Evolutionary conservation across 2,329 filamentous ascomycete genomes (phyloP).

Genomic region (Colletotrichum tropicicola): DNA sequence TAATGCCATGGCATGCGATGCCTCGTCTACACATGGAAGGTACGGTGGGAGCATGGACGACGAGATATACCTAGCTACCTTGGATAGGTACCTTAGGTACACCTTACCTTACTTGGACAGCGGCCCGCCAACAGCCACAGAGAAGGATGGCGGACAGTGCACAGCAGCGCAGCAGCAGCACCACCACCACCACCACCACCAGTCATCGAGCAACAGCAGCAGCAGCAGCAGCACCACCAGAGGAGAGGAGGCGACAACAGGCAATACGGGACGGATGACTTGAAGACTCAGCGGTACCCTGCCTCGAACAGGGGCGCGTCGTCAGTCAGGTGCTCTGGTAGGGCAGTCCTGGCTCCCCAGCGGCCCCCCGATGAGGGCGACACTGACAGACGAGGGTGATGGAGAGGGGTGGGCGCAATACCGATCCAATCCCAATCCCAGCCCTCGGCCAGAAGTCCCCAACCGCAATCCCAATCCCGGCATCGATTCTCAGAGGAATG

Average conservation of each 20-base stretch:
- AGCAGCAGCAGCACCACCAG: background rate
- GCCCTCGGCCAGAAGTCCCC: background rate
- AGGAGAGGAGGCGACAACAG: background rate
- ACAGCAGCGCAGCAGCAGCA: no score
- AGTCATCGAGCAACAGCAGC: background rate
- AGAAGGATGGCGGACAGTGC: no score
- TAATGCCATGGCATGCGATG: background rate
- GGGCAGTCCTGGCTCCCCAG: background rate
- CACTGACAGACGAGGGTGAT: background rate
- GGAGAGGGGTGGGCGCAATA: slow-evolving; percentile 4
- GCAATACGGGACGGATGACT: slow-evolving; percentile 14
- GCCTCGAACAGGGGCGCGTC: slow-evolving; percentile 12
- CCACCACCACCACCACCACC: no score
- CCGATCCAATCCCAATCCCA: background rate
- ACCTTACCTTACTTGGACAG: no score
- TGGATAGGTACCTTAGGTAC: no score
- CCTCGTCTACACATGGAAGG: background rate
- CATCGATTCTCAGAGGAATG: background rate
- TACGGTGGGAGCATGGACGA: no score
- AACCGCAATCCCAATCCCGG: background rate
- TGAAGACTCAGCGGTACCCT: background rate
- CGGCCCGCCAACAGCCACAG: no score
- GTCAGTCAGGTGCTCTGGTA: slow-evolving; percentile 24
- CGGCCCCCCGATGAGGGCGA: background rate
- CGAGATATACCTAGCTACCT: no score